Conservation (phyloP, 164 flowering plant genomes). For the Magnolia sinica region DNA sequence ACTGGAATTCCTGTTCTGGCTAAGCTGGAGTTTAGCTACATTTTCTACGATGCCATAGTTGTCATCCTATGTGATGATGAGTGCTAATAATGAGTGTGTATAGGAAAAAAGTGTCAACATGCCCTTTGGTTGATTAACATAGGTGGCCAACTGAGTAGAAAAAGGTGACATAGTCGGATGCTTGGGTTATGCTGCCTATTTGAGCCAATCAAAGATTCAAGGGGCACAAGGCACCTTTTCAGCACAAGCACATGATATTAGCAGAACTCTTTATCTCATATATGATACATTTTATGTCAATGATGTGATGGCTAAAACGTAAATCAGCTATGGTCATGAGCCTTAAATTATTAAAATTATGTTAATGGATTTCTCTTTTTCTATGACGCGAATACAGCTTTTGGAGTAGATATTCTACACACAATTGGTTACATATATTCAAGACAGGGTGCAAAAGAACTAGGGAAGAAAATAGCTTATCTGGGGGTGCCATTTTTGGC, state of each 20-base stretch:
- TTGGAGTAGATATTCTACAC: slow-evolving; percentile 68
- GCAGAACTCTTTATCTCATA: too few species aligned
- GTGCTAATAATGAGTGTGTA: background rate
- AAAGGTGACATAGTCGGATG: too few species aligned
- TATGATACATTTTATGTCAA: background rate
- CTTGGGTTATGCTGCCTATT: too few species aligned
- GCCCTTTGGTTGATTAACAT: too few species aligned
- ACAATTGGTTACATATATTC: slow-evolving; percentile 85
- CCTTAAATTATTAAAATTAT: too few species aligned
- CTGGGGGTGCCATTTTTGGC: slow-evolving; percentile 90
- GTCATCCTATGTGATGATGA: background rate
- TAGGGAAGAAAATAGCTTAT: slow-evolving; percentile 82
- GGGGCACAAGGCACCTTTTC: too few species aligned
- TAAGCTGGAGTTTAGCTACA: background rate
- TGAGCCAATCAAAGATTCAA: too few species aligned
- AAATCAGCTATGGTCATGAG: background rate
- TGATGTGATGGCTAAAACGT: background rate
- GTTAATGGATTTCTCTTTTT: background rate
- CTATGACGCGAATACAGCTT: slow-evolving; percentile 42
- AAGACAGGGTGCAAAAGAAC: slow-evolving; percentile 88
- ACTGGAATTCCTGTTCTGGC: background rate
- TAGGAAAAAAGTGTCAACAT: background rate
- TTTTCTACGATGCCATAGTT: background rate
- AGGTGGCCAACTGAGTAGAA: too few species aligned
- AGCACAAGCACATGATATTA: too few species aligned